Conservation (phyloP, 345 rosid species). For the Linum lewisii region DNA sequence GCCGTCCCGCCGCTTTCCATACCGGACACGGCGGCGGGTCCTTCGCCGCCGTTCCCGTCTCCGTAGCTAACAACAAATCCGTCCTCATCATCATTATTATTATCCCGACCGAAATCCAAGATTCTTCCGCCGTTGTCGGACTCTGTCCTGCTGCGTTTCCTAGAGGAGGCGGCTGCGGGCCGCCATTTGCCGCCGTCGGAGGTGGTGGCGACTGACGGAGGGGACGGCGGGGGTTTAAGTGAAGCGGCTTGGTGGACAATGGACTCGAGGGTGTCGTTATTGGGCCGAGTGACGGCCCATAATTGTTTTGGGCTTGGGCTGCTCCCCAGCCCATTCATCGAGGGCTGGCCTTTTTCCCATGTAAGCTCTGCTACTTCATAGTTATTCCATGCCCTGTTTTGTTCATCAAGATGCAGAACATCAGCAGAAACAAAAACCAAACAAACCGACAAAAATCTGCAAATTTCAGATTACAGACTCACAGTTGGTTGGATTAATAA, state of each 20-base stretch:
- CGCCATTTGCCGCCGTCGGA: conserved; percentile 7
- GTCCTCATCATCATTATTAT: background rate
- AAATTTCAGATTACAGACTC: too few species aligned
- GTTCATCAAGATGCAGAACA: too few species aligned
- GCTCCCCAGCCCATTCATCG: conserved; percentile 42
- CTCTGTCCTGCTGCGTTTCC: conserved; percentile 23
- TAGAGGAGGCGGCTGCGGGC: background rate
- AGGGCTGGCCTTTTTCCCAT: conserved; percentile 45
- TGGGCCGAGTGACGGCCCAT: conserved; percentile 16
- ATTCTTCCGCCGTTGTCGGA: background rate
- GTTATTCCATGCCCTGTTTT: background rate
- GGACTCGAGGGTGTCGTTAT: conserved; percentile 33
- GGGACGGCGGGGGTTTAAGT: background rate
- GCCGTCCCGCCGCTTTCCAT: conserved; percentile 24
- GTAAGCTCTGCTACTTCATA: conserved; percentile 38
- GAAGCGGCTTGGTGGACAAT: conserved; percentile 40
- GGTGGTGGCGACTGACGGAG: background rate
- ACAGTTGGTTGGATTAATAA: too few species aligned
- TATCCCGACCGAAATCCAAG: too few species aligned
- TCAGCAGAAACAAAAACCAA: too few species aligned
- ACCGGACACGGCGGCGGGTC: conserved; percentile 16
- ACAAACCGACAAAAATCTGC: too few species aligned
- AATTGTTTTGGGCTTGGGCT: conserved; percentile 18
- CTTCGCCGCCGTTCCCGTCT: background rate
- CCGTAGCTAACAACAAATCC: background rate